Conservation (phyloP, 306 rosid species). For the Cicer judaicum region DNA sequence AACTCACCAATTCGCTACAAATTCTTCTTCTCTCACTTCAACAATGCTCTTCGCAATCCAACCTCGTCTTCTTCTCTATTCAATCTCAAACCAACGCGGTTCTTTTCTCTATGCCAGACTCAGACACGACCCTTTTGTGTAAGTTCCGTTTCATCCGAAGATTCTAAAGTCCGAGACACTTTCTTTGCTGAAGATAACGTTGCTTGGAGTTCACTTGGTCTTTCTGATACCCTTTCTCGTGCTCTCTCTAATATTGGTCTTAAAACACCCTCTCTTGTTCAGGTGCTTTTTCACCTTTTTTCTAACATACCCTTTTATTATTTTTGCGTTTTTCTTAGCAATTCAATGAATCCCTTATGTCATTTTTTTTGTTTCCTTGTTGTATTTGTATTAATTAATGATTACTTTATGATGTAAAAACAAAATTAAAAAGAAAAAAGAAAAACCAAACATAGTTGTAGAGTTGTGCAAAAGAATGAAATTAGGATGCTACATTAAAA, state of each 20-base stretch:
- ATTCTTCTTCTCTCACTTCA: conserved; percentile 59
- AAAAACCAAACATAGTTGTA: background rate
- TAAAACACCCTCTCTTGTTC: conserved; percentile 79
- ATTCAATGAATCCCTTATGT: conserved; percentile 15
- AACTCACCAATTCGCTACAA: conserved; percentile 57
- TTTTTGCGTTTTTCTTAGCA: background rate
- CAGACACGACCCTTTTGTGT: conserved; percentile 51
- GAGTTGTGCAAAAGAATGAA: conserved; percentile 6
- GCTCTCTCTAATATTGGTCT: conserved; percentile 75
- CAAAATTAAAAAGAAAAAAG: background rate
- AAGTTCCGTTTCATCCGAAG: conserved; percentile 38
- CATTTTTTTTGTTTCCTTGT: background rate
- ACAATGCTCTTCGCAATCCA: conserved; percentile 44
- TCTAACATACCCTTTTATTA: background rate
- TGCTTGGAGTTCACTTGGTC: conserved; percentile 79
- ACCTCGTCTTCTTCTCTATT: conserved; percentile 42
- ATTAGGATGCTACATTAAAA: conserved; percentile 28
- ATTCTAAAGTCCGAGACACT: conserved; percentile 62
- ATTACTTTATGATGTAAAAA: background rate
- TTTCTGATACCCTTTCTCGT: conserved; percentile 75
- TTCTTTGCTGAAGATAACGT: conserved; percentile 77
- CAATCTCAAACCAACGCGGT: conserved; percentile 44
- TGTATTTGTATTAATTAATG: background rate
- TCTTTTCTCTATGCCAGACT: conserved; percentile 47
- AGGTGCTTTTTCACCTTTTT: conserved; percentile 49